A percentile compares a stretch with the other conserved stretches of the same genome.
These are phyloP conservation scores for Solanum hybrid DNA, from an alignment of 305 asterid genomes.

Conservation along the genomic window DNA sequence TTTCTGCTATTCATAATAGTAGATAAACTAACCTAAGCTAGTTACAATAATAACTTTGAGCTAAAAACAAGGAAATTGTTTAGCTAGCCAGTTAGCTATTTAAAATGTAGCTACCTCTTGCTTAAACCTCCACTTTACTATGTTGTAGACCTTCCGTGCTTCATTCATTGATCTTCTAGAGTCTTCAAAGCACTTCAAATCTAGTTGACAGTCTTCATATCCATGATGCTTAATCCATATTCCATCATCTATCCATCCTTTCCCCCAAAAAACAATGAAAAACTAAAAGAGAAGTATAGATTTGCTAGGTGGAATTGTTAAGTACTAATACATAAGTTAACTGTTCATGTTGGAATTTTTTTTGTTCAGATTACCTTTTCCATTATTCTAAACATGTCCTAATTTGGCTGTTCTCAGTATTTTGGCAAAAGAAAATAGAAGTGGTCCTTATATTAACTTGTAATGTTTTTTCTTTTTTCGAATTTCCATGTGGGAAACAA, in stretches of 20 bases:
- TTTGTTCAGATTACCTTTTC: not conserved
- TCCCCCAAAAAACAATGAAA: not conserved
- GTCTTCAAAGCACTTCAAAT: not conserved
- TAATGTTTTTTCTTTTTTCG: not conserved
- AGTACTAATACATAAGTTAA: not conserved
- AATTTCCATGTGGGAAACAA: not conserved
- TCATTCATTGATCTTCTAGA: not conserved
- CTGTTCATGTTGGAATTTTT: not conserved
- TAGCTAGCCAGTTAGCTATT: not conserved
- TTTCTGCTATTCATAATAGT: not conserved
- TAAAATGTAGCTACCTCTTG: not conserved
- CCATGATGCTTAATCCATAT: not conserved
- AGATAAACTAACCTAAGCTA: not conserved
- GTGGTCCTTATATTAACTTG: not conserved
- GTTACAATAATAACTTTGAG: not conserved
- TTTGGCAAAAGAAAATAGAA: not conserved
- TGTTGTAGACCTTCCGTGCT: not conserved
- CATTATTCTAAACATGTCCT: not conserved
- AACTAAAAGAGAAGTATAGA: not conserved
- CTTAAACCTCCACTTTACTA: not conserved
- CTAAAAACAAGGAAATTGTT: not conserved
- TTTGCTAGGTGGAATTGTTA: not conserved
- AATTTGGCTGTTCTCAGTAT: not conserved
- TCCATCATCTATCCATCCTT: not conserved
- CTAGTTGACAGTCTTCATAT: not conserved